Conservation (phyloP, 2,329 filamentous ascomycete genomes). For the Mycosphaerella sp. region DNA sequence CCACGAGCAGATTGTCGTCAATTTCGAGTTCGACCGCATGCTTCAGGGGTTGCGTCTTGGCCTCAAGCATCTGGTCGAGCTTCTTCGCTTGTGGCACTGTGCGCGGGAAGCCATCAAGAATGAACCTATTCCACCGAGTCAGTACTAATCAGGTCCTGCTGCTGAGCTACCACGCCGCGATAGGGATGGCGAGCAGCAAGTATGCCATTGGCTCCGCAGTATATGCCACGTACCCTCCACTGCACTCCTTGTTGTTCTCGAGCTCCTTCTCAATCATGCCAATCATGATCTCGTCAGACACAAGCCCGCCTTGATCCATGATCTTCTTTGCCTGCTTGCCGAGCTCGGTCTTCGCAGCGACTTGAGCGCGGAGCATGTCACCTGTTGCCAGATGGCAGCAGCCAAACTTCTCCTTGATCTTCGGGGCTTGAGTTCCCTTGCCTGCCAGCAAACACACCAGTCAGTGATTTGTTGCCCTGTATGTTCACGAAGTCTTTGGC, state of each 20-base stretch:
- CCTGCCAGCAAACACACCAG: slow-evolving; percentile 48
- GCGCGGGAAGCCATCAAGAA: slow-evolving; percentile 96
- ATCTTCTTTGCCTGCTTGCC: slow-evolving; percentile 99
- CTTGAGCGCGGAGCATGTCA: slow-evolving; percentile 98
- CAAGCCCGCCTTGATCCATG: slow-evolving; percentile 96
- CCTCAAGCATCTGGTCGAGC: slow-evolving; percentile 82
- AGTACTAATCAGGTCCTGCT: not conserved
- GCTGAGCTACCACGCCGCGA: not conserved
- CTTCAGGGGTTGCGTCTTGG: slow-evolving; percentile 76
- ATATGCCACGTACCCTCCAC: slow-evolving; percentile 68
- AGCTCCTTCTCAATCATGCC: slow-evolving; percentile 99
- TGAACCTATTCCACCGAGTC: slow-evolving; percentile 61
- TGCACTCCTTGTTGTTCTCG: slow-evolving; percentile 88
- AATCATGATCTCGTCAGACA: slow-evolving; percentile 98
- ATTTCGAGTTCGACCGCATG: slow-evolving; percentile 97
- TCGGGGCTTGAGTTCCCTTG: slow-evolving; percentile 97
- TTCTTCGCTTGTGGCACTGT: slow-evolving; percentile 93
- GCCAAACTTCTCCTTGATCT: slow-evolving; percentile 96
- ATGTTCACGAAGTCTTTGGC: not conserved
- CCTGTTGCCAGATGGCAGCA: slow-evolving; percentile 97
- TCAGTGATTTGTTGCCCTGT: slow-evolving; percentile 9
- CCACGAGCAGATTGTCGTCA: slow-evolving; percentile 86
- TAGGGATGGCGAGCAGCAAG: not conserved
- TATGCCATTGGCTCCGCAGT: not conserved
- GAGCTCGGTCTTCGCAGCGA: slow-evolving; percentile 92